Evolutionary conservation across 2,329 filamentous ascomycete genomes (phyloP).

Genomic region (Neonectria sp.): DNA sequence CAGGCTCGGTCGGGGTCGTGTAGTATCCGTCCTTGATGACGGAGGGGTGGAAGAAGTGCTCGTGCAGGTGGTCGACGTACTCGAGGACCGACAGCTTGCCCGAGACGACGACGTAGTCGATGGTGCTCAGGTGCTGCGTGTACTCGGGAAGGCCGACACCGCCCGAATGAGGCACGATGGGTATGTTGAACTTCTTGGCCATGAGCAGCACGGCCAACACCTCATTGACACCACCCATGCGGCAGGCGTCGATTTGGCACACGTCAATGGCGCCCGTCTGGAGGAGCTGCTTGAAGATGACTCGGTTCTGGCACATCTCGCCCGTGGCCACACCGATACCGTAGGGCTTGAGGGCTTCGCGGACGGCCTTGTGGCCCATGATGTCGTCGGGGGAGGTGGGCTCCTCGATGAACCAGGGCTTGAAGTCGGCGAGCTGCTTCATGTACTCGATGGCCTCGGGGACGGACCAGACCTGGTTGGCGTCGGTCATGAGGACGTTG

Average conservation of each 20-base stretch:
- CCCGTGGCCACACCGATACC: conserved; percentile 90
- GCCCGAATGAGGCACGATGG: conserved; percentile 90
- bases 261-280: conserved; percentile 86
- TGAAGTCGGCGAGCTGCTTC: conserved; percentile 85
- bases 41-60: conserved; percentile 89
- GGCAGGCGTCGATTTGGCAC: conserved; percentile 91
- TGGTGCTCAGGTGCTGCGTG: conserved; percentile 92
- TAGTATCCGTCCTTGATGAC: conserved; percentile 90
- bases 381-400: conserved; percentile 93
- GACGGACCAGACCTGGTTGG: conserved; percentile 94
- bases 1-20: conserved; percentile 85
- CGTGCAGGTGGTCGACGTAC: conserved; percentile 94
- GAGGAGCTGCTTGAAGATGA: conserved; percentile 94
- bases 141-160: conserved; percentile 94
- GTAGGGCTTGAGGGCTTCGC: conserved; percentile 81
- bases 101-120: conserved; percentile 91
- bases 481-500: conserved; percentile 92
- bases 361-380: conserved; percentile 87
- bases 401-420: conserved; percentile 96
- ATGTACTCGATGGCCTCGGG: conserved; percentile 92
- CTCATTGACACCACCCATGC: conserved; percentile 92
- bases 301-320: conserved; percentile 96
- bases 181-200: conserved; percentile 83
- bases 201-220: conserved; percentile 91
- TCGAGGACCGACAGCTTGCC: conserved; percentile 88